Conservation (phyloP, 805 yeast genomes). For the Lipomyces sp. region DNA sequence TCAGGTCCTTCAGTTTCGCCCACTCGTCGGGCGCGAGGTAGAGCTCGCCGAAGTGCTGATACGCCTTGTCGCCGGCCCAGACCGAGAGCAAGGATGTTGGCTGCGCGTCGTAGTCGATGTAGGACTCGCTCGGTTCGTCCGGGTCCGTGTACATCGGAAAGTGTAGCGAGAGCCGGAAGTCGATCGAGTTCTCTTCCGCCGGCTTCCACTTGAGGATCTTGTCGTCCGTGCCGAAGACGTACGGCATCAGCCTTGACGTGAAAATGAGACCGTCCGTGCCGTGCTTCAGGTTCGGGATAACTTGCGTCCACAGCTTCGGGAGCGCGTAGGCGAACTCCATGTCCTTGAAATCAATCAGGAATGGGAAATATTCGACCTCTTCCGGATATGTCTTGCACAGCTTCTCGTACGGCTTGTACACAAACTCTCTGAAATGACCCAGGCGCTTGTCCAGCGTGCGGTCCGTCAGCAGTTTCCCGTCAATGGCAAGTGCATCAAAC, state of each 20-base stretch:
- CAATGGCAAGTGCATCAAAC: slow-evolving; percentile 86
- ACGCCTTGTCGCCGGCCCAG: slow-evolving; percentile 70
- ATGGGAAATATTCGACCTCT: slow-evolving; percentile 72
- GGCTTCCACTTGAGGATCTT: slow-evolving; percentile 95
- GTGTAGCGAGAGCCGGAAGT: slow-evolving; percentile 66
- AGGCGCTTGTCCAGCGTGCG: slow-evolving; percentile 75
- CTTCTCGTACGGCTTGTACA: slow-evolving; percentile 76
- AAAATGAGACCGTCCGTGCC: slow-evolving; percentile 91
- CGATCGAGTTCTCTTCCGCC: slow-evolving; percentile 89
- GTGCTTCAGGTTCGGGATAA: slow-evolving; percentile 70
- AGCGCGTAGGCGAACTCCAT: slow-evolving; percentile 84
- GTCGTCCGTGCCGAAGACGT: slow-evolving; percentile 82
- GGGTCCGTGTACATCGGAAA: slow-evolving; percentile 52
- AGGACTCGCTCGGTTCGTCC: slow-evolving; percentile 44
- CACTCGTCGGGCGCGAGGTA: slow-evolving; percentile 69
- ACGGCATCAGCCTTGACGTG: slow-evolving; percentile 87
- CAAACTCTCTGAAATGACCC: slow-evolving; percentile 78
- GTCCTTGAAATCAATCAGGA: slow-evolving; percentile 78
- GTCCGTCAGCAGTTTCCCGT: slow-evolving; percentile 66
- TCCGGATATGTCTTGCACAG: slow-evolving; percentile 69
- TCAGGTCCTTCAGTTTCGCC: slow-evolving; percentile 63
- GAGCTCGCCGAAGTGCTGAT: slow-evolving; percentile 66
- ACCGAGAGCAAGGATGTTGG: slow-evolving; percentile 67
- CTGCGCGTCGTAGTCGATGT: slow-evolving; percentile 74
- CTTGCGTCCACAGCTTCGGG: slow-evolving; percentile 65